phyloP scores from a whole-genome alignment of 768 basidiomycete species.

The Termitomyces bulborhizus region DNA sequence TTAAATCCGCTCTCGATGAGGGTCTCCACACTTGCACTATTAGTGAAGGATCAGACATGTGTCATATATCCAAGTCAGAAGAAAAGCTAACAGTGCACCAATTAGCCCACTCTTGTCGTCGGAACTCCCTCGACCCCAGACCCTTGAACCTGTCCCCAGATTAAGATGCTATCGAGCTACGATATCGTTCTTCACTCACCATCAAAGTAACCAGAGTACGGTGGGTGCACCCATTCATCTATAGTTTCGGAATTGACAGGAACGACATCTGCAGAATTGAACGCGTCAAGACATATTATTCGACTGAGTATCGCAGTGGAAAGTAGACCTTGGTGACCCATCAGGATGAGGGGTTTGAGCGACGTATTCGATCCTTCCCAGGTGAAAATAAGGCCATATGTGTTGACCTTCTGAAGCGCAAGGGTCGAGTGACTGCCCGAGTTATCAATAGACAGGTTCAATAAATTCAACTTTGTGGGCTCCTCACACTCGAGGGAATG shows the following conservation, averaged over 20 bases:
- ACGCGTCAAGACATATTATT: background rate
- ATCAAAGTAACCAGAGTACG: slow-evolving; percentile 54
- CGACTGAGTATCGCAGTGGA: background rate
- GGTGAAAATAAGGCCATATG: slow-evolving; percentile 66
- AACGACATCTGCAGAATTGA: slow-evolving; percentile 44
- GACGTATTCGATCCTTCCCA: slow-evolving; percentile 60
- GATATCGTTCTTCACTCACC: slow-evolving; percentile 22
- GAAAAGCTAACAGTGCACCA: slow-evolving; percentile 31
- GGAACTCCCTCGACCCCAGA: slow-evolving; percentile 72
- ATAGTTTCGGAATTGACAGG: slow-evolving; percentile 48
- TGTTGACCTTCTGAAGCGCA: slow-evolving; percentile 65
- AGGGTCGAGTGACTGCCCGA: slow-evolving; percentile 47
- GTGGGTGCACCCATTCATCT: slow-evolving; percentile 48
- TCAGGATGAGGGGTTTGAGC: slow-evolving; percentile 65
- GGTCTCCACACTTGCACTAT: slow-evolving; percentile 52
- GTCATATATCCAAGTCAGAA: background rate
- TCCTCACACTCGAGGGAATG: slow-evolving; percentile 60
- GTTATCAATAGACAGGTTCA: background rate
- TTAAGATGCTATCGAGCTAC: background rate
- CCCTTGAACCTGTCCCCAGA: slow-evolving; percentile 29
- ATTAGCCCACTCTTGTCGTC: slow-evolving; percentile 79
- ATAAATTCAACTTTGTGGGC: background rate
- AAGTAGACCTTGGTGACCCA: slow-evolving; percentile 57
- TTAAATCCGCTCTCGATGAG: slow-evolving; percentile 56
- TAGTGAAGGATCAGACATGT: background rate